Evolutionary conservation across 805 yeast genomes (phyloP), one percentile per base, ranked within the genome.

Genomic region (Phaffomyces thermotolerans): DNA sequence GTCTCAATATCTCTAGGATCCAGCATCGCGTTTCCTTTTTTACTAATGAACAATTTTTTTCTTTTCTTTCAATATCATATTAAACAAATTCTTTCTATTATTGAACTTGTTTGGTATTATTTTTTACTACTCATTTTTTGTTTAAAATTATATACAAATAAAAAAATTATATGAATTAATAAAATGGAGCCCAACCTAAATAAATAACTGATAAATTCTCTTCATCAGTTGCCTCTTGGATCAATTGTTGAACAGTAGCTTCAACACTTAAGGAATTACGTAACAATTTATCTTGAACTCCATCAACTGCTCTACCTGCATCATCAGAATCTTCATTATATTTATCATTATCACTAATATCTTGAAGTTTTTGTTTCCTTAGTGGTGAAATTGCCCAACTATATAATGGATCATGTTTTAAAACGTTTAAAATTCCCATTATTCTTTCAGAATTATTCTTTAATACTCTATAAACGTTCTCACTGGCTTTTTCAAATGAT

Each of bases 371-470:
- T 49, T 72, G 72, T 54, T 71, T 74, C 43, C 83, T 62, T 15
- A 87, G 62, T 1, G 95, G 95, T 1, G 96, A 85, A 38, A 89
- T 68, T 0, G 85, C 78, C 98, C 99, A 93, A 2, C 87, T 75
- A 56, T 91, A 90, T 43, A 93, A 70, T 0, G 99, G 97, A 69
- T 93, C 99, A 74, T 93, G 88, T 53, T 82, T 72, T 49, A 93
- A 64, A 5, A 91, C 95, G 54, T 90, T 91, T 43, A 93, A 65
- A 29, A 93, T 85, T 27, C 93, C 82, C 60, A 81, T 63, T 25
- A 95, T 86, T 51, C 80, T 81, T 25, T 79, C 85, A 31, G 69
- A 68, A 54, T 88, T 81, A 1, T 63, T 63, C 43, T 95, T 66
- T 37, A 93, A 63, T 2, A 84, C 86, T 20, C 75, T 62, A 46